A percentile compares a stretch with the other conserved stretches of the same genome.
Conservation (phyloP, 306 rosid genomes). For the Calophaca sinica region DNA sequence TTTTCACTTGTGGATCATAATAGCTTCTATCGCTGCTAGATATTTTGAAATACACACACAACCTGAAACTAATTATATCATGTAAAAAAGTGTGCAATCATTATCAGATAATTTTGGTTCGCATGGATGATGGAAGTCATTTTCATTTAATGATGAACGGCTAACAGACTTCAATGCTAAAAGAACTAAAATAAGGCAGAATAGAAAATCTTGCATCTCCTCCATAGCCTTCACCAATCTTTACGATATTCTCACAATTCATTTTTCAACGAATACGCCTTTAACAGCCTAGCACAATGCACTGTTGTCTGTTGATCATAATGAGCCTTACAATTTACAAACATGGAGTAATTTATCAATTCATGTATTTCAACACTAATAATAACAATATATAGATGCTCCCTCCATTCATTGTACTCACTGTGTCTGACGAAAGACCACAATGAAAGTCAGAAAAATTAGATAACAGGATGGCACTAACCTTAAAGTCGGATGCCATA, state of each 20-base stretch:
- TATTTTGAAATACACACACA: conserved; percentile 24
- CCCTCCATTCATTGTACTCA: conserved; percentile 16
- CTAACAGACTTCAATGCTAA: conserved; percentile 31
- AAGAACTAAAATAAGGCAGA: conserved; percentile 24
- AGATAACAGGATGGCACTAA: conserved; percentile 38
- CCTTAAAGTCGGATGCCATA: conserved; percentile 85
- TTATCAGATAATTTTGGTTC: not conserved
- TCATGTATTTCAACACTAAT: conserved; percentile 29
- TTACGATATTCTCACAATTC: conserved; percentile 23
- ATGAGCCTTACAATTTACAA: conserved; percentile 24
- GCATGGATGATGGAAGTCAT: conserved; percentile 9
- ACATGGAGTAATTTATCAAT: conserved; percentile 34
- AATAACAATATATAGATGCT: conserved; percentile 27
- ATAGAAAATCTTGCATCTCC: conserved; percentile 26
- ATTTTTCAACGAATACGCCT: conserved; percentile 10
- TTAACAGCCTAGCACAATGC: conserved; percentile 27
- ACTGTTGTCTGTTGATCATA: not conserved
- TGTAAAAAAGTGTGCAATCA: not conserved
- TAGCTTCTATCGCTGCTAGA: conserved; percentile 11
- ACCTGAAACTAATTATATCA: conserved; percentile 27
- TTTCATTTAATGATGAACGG: conserved; percentile 23
- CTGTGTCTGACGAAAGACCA: conserved; percentile 2
- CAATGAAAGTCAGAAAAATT: conserved; percentile 22
- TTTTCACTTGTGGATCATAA: not conserved
- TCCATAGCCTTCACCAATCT: conserved; percentile 40